Conservation (phyloP, 768 basidiomycete genomes). For the Tulasnella sp. region DNA sequence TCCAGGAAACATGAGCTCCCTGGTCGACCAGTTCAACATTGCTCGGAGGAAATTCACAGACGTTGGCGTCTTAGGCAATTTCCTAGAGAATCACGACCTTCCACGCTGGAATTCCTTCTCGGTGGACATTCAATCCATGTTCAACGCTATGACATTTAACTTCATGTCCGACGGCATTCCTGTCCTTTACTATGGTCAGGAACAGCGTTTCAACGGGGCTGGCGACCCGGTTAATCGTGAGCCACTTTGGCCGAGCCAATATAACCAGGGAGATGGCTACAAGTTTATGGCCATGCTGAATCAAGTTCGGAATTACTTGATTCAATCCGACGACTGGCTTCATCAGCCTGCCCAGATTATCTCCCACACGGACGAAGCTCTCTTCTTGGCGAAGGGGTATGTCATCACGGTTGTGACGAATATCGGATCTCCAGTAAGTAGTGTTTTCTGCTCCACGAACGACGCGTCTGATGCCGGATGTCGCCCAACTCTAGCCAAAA, state of each 20-base stretch:
- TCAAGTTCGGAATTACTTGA: constrained; percentile 61
- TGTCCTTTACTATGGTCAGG: constrained; percentile 78
- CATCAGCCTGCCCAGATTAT: constrained; percentile 53
- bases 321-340: constrained; percentile 52
- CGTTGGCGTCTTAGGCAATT: constrained; percentile 57
- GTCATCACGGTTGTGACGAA: constrained; percentile 64
- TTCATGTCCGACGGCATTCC: constrained; percentile 84
- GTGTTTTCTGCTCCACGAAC: neutral
- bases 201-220: constrained; percentile 63
- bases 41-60: constrained; percentile 46
- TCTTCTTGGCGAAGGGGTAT: constrained; percentile 63
- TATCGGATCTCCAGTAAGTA: constrained; percentile 65
- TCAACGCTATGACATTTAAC: constrained; percentile 66
- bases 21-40: constrained; percentile 52
- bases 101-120: constrained; percentile 70
- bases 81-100: constrained; percentile 75
- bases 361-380: constrained; percentile 47
- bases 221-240: constrained; percentile 76
- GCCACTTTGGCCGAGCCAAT: constrained; percentile 67
- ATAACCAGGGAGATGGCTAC: constrained; percentile 56
- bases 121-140: constrained; percentile 67
- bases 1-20: constrained; percentile 54
- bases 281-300: constrained; percentile 60
- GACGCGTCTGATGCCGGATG: constrained; percentile 16
- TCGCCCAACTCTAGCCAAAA: constrained; percentile 42